Percentiles rank a stretch among this genome's conserved stretches.
phyloP scores from a whole-genome alignment of 1,284 basidiomycete genomes.

The Wolfiporia cocos region DNA sequence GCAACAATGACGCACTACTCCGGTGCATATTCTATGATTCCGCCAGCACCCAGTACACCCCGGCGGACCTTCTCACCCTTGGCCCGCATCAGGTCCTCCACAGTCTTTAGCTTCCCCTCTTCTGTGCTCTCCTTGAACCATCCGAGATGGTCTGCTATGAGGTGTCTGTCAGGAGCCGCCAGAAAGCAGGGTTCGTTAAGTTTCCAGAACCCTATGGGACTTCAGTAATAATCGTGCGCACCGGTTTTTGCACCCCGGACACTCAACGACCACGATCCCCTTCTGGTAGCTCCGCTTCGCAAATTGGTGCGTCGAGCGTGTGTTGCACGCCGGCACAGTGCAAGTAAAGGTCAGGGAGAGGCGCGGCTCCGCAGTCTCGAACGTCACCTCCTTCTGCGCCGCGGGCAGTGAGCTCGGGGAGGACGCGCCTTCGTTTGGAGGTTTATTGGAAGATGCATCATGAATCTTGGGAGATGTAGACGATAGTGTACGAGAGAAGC shows the following conservation, averaged over 20 bases:
- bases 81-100: slow-evolving; percentile 76
- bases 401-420: background rate
- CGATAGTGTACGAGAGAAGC: background rate
- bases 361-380: slow-evolving; percentile 34
- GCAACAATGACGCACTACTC: too few relatives aligned
- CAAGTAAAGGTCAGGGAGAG: slow-evolving; percentile 86
- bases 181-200: too few relatives aligned
- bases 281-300: slow-evolving; percentile 78
- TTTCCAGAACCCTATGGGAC: too few relatives aligned
- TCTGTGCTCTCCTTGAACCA: slow-evolving; percentile 86
- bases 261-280: slow-evolving; percentile 90
- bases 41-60: slow-evolving; percentile 44
- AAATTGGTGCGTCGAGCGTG: slow-evolving; percentile 88
- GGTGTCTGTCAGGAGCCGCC: slow-evolving; percentile 44
- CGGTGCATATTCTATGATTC: slow-evolving; percentile 35
- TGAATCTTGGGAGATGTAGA: background rate
- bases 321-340: slow-evolving; percentile 71
- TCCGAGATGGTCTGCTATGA: slow-evolving; percentile 88
- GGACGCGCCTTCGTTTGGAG: background rate
- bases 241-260: slow-evolving; percentile 88
- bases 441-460: background rate
- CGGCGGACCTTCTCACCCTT: slow-evolving; percentile 73
- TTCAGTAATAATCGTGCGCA: too few relatives aligned
- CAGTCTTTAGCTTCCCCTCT: slow-evolving; percentile 65
- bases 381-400: slow-evolving; percentile 12